Evolutionary conservation across 2,329 filamentous ascomycete species (phyloP).

Genomic region (Aspergillus glaucus): DNA sequence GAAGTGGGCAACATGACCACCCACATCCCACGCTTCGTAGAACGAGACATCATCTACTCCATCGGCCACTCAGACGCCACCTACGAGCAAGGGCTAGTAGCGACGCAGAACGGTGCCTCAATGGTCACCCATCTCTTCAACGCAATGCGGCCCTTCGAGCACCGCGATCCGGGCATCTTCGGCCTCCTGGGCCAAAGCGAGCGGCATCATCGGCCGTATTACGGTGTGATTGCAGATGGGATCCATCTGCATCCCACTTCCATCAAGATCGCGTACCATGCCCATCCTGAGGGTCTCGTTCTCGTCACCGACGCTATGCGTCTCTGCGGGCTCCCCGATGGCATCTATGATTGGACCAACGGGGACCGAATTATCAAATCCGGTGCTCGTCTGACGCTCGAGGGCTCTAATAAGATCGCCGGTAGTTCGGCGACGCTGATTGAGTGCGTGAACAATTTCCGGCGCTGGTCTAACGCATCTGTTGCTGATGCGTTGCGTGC

Average conservation of each 20-base stretch:
- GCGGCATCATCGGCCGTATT: slow-evolving; percentile 55
- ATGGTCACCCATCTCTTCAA: slow-evolving; percentile 96
- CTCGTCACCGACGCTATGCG: slow-evolving; percentile 92
- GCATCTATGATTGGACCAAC: slow-evolving; percentile 81
- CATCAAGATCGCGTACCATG: slow-evolving; percentile 81
- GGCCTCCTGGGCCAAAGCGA: slow-evolving; percentile 69
- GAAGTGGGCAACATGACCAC: slow-evolving; percentile 66
- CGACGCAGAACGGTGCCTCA: slow-evolving; percentile 66
- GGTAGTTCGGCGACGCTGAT: slow-evolving; percentile 51
- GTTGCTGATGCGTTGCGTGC: slow-evolving; percentile 37
- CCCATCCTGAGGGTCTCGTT: slow-evolving; percentile 77
- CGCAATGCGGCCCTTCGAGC: slow-evolving; percentile 83
- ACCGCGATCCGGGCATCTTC: slow-evolving; percentile 86
- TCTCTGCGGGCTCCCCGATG: slow-evolving; percentile 75
- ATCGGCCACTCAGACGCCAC: slow-evolving; percentile 84
- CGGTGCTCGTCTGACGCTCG: slow-evolving; percentile 65
- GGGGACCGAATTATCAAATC: slow-evolving; percentile 53
- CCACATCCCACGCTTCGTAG: slow-evolving; percentile 60
- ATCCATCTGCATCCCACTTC: slow-evolving; percentile 85
- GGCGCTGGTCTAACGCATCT: slow-evolving; percentile 34
- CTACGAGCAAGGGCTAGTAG: slow-evolving; percentile 70
- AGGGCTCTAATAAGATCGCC: slow-evolving; percentile 73
- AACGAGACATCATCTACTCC: slow-evolving; percentile 65
- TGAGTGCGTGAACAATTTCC: slow-evolving; percentile 41
- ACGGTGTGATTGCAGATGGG: slow-evolving; percentile 84